Base-by-base conservation (phyloP, 306 rosid genomes). In the Glycine tomentella region DNA sequence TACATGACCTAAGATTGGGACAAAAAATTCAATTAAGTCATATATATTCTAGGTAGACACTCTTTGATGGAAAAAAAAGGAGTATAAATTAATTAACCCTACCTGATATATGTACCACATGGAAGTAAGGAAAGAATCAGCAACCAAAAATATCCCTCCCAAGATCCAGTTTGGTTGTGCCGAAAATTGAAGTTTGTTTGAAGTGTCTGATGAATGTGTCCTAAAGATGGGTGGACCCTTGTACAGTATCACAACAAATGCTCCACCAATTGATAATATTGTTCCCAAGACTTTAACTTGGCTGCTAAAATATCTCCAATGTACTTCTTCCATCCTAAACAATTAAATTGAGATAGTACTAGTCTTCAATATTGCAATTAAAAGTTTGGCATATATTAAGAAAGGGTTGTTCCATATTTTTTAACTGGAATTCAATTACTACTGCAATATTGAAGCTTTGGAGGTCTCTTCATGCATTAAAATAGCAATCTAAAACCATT, bases 31-130 rank as follows among this genome's bases (percentile, higher is more conserved):
- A 20, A 20, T 20, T 20, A 20, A 20, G 25, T 1, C 25, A 20
- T 20, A 20, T 20, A 20, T 20, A n/a, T n/a, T n/a, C n/a, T n/a
- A n/a, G n/a, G n/a, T n/a, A n/a, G n/a, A n/a, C n/a, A n/a, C n/a
- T n/a, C n/a, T n/a, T n/a, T n/a, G n/a, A n/a, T n/a, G n/a, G n/a
- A n/a, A n/a, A 20, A 20, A 20, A 20, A 20, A 20, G 25, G 25
- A 20, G 25, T 20, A 20, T 0, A 20, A 56, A 3, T 34, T 48
- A 33, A 33, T 51, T 51, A 61, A 49, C 4, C 50, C 13, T 71
- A 87, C 87, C 88, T 87, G 90, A 76, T 75, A 79, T 73, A 87
- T 78, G 74, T 82, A 87, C 89, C 86, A 85, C 9, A 83, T 40
- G 11, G 90, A 83, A 74, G 17, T 7, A 20, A 65, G 3, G 2